Conservation (phyloP, 352 stramenopile genomes). For the Globisporangium emineosum region DNA sequence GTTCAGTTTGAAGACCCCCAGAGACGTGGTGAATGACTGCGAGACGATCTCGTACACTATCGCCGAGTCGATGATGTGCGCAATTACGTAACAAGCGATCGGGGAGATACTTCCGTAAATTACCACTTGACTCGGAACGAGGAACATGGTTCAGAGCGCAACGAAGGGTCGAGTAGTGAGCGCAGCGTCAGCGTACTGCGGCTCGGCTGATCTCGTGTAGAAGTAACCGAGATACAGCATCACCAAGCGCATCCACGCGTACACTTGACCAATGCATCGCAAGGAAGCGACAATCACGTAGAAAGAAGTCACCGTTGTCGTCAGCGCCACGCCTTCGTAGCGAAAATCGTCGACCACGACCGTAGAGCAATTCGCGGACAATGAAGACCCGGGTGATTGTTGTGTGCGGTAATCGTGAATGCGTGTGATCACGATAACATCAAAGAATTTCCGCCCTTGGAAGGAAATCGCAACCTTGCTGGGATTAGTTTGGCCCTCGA, state of each 20-base stretch:
- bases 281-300: constrained; percentile 5
- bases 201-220: constrained; percentile 6
- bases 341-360: constrained; percentile 15
- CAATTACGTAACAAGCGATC: constrained; percentile 24
- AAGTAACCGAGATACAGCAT: constrained; percentile 18
- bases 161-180: neutral
- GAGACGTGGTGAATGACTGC: constrained; percentile 18
- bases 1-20: constrained; percentile 13
- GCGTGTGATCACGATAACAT: constrained; percentile 15
- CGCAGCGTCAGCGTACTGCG: neutral
- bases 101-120: constrained; percentile 31
- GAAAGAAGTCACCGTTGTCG: constrained; percentile 1
- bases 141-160: constrained; percentile 20
- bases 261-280: constrained; percentile 11
- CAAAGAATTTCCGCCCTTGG: constrained; percentile 16
- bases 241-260: constrained; percentile 11
- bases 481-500: constrained; percentile 21
- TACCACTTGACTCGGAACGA: constrained; percentile 27
- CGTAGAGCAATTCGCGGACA: neutral
- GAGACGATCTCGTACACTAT: constrained; percentile 22
- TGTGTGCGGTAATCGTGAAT: neutral
- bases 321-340: constrained; percentile 12
- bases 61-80: constrained; percentile 28
- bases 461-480: constrained; percentile 12
- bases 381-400: neutral